phyloP scores from a whole-genome alignment of 1,284 basidiomycete species.

The Sporisorium sorghi region DNA sequence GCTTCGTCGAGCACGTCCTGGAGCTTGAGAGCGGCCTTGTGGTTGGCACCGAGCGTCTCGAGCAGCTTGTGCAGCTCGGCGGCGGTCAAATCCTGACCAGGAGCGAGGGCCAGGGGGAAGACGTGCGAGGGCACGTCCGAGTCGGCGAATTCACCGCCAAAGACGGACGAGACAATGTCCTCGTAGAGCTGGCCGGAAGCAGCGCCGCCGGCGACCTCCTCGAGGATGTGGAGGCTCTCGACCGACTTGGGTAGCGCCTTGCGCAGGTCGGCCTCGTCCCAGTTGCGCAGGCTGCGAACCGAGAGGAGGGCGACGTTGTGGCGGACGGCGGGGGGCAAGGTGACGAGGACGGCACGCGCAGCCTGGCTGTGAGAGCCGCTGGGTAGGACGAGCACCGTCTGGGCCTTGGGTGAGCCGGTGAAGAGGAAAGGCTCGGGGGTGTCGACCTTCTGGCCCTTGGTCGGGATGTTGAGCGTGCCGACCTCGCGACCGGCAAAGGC shows the following conservation, averaged over 20 bases:
- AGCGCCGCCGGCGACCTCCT: slow-evolving; percentile 56
- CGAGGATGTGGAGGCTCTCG: slow-evolving; percentile 62
- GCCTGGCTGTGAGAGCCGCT: slow-evolving; percentile 62
- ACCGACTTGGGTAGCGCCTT: slow-evolving; percentile 58
- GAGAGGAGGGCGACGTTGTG: slow-evolving; percentile 61
- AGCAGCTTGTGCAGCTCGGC: slow-evolving; percentile 58
- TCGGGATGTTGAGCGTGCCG: slow-evolving; percentile 55
- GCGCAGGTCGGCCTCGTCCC: slow-evolving; percentile 61
- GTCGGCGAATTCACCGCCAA: slow-evolving; percentile 47
- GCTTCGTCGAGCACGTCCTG: slow-evolving; percentile 46
- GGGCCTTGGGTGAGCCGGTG: slow-evolving; percentile 61
- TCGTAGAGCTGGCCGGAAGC: slow-evolving; percentile 59
- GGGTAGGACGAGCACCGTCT: slow-evolving; percentile 63
- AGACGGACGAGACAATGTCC: slow-evolving; percentile 55
- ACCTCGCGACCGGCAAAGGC: slow-evolving; percentile 64
- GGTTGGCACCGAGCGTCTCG: slow-evolving; percentile 34
- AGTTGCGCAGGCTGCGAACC: slow-evolving; percentile 59
- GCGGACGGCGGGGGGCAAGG: slow-evolving; percentile 47
- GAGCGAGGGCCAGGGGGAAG: slow-evolving; percentile 52
- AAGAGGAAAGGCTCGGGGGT: slow-evolving; percentile 73
- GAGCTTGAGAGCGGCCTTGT: slow-evolving; percentile 42
- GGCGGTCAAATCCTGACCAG: slow-evolving; percentile 52
- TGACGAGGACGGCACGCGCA: slow-evolving; percentile 60
- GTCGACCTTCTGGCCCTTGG: slow-evolving; percentile 71
- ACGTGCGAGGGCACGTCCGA: slow-evolving; percentile 39